Evolutionary conservation across 2,329 filamentous ascomycete species (phyloP), one percentile per base, ranked within the genome.

Genomic region (Penicillium janthinellum): DNA sequence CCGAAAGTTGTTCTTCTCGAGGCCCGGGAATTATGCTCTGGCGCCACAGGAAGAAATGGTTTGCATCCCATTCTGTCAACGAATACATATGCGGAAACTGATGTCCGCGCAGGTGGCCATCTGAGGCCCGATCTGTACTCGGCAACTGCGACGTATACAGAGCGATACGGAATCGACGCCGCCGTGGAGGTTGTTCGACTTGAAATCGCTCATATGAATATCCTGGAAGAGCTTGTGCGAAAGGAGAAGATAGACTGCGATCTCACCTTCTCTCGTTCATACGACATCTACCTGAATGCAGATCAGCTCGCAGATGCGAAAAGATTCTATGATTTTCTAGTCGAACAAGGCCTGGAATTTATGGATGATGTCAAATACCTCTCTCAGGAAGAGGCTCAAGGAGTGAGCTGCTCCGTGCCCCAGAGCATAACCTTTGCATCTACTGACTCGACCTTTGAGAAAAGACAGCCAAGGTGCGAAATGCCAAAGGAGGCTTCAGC

Each of bases 231-330:
- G 5, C 53, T 79, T 2, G 70, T 79, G 8, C 71, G 74, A 22
- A 71, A 71, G 37, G 78, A 81, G 60, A 65, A 73, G 0, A 79
- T 81, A 22, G 78, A 80, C 39, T 80, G 78, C 54, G 78, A 81
- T 44, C 74, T 80, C 15, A 68, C 66, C 1, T 61, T 80, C 1
- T 76, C 78, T 1, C 66, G 76, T 10, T 73, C 72, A 6, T 71
- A 75, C 20, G 77, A 80, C 58, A 74, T 79, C 7, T 76, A 72
- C 59, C 65, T 74, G n/a, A 72, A 79, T 28, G 64, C 65, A 34
- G 66, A 73, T 4, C 65, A 70, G 17, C 73, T 71, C 1, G 63
- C 68, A 39, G 62, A 63, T 28, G 65, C 56, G 7, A 65, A 65
- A 53, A 44, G 37, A 4, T 64, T 66, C 0, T 74, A 73, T 45